Base-by-base conservation (phyloP, 1,284 basidiomycete genomes). In the Trichosporon sp. region DNA sequence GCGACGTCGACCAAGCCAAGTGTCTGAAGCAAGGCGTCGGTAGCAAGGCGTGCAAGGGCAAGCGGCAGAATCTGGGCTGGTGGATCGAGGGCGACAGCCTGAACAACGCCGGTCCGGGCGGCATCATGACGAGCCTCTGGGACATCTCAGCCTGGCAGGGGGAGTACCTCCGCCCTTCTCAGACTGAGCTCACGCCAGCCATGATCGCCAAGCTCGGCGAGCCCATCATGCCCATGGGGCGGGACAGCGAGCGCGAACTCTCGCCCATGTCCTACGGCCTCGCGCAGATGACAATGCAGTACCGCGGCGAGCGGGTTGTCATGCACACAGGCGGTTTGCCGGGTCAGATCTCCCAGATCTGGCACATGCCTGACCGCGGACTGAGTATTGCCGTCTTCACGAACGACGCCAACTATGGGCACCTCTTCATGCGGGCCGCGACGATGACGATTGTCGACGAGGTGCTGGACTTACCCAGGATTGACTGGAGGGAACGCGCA, bases 101-200 rank as follows among this genome's bases (percentile, higher is more conserved):
- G 4, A 64, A 48, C 35, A 70, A 75, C 21, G 75, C 75, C 8
- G 80, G 78, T 2, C 63, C 77, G 0, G 78, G 80, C 0, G 80
- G 79, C 2, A 68, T 81, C 0, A 74, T 80, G 46, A 72, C 73
- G 12, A 73, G 73, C 5, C 74, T 74, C 1, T 69, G 69, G 2
- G 80, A 82, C 51, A 69, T 78, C 35, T 38, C 35, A 10, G 38
- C 38, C 16, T 65, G 37, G 37, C 63, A 40, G 37, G 37, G 37
- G 16, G 63, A 65, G n/a, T 43, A 40, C 63, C 63, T 65, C 19
- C 63, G 21, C 19, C 63, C 63, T 1, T 16, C 19, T 2, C 19
- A 35, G 4, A 65, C 56, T 19, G 31, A 16, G 4, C 26, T 65
- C 3, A 19, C 63, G 2, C 37, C 35, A 1, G 7, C 37, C 10